These are phyloP conservation scores for Isatis tinctoria DNA, from an alignment of 345 rosid species.

Conservation along the genomic window DNA sequence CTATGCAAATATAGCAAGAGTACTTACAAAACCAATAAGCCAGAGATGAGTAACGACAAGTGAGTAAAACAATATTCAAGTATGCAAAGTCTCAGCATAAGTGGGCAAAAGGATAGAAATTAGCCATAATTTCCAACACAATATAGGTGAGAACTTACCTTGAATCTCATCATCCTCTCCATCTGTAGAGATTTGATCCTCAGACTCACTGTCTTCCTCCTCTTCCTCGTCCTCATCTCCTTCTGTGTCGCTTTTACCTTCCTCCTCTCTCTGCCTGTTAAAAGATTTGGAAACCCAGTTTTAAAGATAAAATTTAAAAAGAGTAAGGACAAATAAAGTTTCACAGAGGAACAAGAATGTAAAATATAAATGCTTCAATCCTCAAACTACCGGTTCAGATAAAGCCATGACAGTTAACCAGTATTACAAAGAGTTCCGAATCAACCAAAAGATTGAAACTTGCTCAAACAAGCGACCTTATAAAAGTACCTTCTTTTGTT, in stretches of 20 bases:
- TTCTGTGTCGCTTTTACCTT: conserved; percentile 50
- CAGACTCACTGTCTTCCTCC: conserved; percentile 40
- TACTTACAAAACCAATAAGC: background rate
- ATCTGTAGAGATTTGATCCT: conserved; percentile 33
- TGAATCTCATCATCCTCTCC: conserved; percentile 34
- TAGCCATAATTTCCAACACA: background rate
- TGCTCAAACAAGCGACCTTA: background rate
- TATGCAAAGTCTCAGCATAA: background rate
- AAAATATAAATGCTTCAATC: background rate
- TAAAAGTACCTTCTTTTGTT: conserved; percentile 48
- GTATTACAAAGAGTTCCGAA: background rate
- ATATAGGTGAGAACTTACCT: conserved; percentile 23
- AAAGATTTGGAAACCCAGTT: background rate
- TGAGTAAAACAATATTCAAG: background rate
- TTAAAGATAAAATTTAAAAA: background rate
- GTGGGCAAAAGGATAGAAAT: background rate
- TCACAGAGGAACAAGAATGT: background rate
- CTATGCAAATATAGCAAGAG: conserved; percentile 6
- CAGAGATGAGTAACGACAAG: background rate
- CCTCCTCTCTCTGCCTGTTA: conserved; percentile 52
- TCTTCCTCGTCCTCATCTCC: conserved; percentile 47
- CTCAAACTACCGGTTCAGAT: background rate
- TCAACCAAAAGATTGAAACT: background rate
- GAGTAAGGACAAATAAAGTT: background rate
- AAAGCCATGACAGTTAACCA: background rate